Percentiles rank a stretch among this genome's conserved stretches.
These are phyloP conservation scores for Trichoderma oligosporum DNA, from an alignment of 2,329 filamentous ascomycete species.

Conservation along the genomic window DNA sequence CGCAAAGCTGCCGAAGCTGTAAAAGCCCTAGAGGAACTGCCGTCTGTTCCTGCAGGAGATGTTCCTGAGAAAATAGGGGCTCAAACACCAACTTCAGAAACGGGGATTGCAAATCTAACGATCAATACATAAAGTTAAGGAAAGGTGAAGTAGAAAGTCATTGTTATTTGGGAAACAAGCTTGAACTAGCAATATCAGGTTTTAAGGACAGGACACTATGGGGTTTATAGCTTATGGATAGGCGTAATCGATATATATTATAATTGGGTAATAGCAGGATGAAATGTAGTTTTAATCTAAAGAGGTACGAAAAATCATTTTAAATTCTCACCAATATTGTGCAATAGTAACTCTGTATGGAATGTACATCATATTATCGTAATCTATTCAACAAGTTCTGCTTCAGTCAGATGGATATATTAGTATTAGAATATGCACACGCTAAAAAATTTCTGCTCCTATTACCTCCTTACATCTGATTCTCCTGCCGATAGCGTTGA, in stretches of 20 bases:
- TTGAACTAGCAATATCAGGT: background rate
- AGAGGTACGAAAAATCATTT: too few relatives aligned
- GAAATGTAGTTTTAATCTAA: background rate
- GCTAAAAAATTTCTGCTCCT: conserved; percentile 1
- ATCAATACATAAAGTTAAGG: conserved; percentile 20
- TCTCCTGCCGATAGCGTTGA: background rate
- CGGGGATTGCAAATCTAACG: conserved; percentile 35
- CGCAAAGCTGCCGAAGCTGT: conserved; percentile 44
- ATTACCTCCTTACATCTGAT: background rate
- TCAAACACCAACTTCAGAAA: conserved; percentile 36
- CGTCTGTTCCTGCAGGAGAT: conserved; percentile 34
- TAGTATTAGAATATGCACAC: background rate
- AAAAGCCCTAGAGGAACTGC: conserved; percentile 51
- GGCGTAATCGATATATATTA: background rate
- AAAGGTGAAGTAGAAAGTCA: background rate
- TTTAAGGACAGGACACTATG: background rate
- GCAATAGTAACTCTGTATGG: background rate
- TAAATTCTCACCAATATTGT: background rate
- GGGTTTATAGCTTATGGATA: background rate
- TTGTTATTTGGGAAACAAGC: background rate
- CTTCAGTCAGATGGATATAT: background rate
- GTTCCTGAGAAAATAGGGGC: background rate
- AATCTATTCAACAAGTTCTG: background rate
- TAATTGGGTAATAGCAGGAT: background rate
- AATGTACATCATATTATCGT: background rate